A percentile compares a stretch with the other conserved stretches of the same genome.
These are phyloP conservation scores for Blumeria hordei DNA, from an alignment of 2,329 filamentous ascomycete species.

Conservation along the genomic window DNA sequence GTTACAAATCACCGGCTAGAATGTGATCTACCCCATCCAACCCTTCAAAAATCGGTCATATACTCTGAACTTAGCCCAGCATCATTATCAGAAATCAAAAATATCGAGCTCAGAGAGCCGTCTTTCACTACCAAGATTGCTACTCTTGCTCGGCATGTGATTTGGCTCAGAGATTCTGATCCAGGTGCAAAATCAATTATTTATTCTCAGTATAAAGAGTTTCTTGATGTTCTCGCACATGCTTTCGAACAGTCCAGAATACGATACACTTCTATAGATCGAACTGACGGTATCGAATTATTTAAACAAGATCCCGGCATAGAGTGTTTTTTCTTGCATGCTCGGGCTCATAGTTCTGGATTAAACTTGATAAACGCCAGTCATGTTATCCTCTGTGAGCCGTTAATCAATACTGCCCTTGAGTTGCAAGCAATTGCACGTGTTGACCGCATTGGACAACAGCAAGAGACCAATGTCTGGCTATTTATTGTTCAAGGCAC, in stretches of 20 bases:
- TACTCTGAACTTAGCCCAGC: slow-evolving; percentile 54
- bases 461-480: slow-evolving; percentile 75
- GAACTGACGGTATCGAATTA: slow-evolving; percentile 39
- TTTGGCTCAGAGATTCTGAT: slow-evolving; percentile 67
- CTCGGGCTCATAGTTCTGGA: slow-evolving; percentile 67
- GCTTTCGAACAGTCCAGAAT: slow-evolving; percentile 54
- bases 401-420: slow-evolving; percentile 75
- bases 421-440: slow-evolving; percentile 89
- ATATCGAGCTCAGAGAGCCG: slow-evolving; percentile 45
- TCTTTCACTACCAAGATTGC: slow-evolving; percentile 85
- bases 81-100: slow-evolving; percentile 57
- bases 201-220: slow-evolving; percentile 79
- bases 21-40: slow-evolving; percentile 5
- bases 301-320: slow-evolving; percentile 53
- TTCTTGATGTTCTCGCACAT: slow-evolving; percentile 45
- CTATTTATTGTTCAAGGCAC: slow-evolving; percentile 81
- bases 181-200: slow-evolving; percentile 76
- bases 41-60: slow-evolving; percentile 24
- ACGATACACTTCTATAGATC: slow-evolving; percentile 45
- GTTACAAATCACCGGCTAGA: slow-evolving; percentile 13
- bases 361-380: slow-evolving; percentile 82
- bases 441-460: slow-evolving; percentile 83
- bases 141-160: slow-evolving; percentile 52
- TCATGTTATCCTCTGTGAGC: slow-evolving; percentile 87
- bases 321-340: slow-evolving; percentile 76